Conservation (phyloP, 148 eudicot genomes). For the Rhododendron vialii region DNA sequence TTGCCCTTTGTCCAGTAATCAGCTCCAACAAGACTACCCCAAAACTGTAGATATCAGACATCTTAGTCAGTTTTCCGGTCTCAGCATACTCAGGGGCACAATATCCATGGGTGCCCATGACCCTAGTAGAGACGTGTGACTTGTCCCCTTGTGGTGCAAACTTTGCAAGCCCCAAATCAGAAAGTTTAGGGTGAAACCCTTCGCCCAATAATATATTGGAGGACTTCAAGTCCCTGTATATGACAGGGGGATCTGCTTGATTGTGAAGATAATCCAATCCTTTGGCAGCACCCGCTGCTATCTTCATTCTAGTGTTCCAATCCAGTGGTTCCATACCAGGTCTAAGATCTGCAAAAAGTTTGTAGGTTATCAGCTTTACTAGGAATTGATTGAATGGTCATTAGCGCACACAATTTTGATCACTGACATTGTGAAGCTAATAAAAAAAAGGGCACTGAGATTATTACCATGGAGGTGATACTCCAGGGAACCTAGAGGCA, state of each 20-base stretch:
- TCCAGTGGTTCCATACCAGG: slow-evolving; percentile 49
- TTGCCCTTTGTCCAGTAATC: slow-evolving; percentile 51
- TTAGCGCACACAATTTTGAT: background rate
- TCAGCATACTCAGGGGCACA: slow-evolving; percentile 76
- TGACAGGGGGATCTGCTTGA: slow-evolving; percentile 56
- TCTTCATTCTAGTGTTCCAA: slow-evolving; percentile 56
- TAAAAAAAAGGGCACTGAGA: background rate
- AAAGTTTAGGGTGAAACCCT: slow-evolving; percentile 57
- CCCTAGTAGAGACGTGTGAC: slow-evolving; percentile 66
- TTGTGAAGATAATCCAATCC: slow-evolving; percentile 66
- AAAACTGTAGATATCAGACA: slow-evolving; percentile 64
- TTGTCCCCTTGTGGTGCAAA: slow-evolving; percentile 59
- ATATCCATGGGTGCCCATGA: slow-evolving; percentile 77
- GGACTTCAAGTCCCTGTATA: slow-evolving; percentile 68
- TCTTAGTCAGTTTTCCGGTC: slow-evolving; percentile 54
- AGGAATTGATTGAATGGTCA: background rate
- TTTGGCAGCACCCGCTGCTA: slow-evolving; percentile 67
- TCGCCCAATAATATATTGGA: slow-evolving; percentile 58
- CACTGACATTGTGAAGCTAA: background rate
- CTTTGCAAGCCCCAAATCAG: slow-evolving; percentile 78
- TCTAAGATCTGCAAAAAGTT: slow-evolving; percentile 30
- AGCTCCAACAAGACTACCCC: slow-evolving; percentile 72
- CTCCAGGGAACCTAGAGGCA: slow-evolving; percentile 39
- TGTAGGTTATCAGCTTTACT: background rate
- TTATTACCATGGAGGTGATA: slow-evolving; percentile 37